These are phyloP conservation scores for Cercophora sp. DNA, from an alignment of 495 filamentous ascomycete species.

Conservation along the genomic window DNA sequence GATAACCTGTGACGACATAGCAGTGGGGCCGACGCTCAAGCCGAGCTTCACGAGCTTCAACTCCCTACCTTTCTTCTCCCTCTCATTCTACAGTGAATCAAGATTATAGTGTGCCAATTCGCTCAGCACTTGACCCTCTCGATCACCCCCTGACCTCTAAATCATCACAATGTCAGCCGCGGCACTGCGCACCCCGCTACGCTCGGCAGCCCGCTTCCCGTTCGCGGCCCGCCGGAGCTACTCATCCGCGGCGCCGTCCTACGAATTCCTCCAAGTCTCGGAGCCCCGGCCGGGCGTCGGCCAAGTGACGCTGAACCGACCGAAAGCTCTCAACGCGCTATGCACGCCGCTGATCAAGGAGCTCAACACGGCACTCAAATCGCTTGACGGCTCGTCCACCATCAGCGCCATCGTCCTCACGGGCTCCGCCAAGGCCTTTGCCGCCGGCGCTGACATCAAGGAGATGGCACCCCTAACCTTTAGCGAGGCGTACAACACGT, in stretches of 20 bases:
- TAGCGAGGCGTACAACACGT: slow-evolving; percentile 71
- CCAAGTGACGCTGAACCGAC: slow-evolving; percentile 93
- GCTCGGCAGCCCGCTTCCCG: slow-evolving; percentile 44
- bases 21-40: not conserved
- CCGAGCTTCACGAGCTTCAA: slow-evolving; percentile 6
- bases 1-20: slow-evolving; percentile 23
- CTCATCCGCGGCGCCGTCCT: slow-evolving; percentile 55
- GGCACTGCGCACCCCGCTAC: no score
- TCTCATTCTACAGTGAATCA: slow-evolving; percentile 1
- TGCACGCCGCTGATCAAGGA: slow-evolving; percentile 82
- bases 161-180: no score
- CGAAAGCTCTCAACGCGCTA: slow-evolving; percentile 91
- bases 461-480: slow-evolving; percentile 94
- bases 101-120: no score
- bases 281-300: slow-evolving; percentile 83
- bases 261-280: slow-evolving; percentile 78
- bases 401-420: slow-evolving; percentile 82
- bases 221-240: slow-evolving; percentile 43
- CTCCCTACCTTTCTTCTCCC: not conserved
- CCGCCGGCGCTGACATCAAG: slow-evolving; percentile 96
- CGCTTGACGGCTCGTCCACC: slow-evolving; percentile 63
- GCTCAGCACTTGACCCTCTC: no score
- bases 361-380: slow-evolving; percentile 75
- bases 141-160: no score
- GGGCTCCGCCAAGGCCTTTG: slow-evolving; percentile 82